phyloP scores from a whole-genome alignment of 208 protist genomes.

The Leishmania mexicana region DNA sequence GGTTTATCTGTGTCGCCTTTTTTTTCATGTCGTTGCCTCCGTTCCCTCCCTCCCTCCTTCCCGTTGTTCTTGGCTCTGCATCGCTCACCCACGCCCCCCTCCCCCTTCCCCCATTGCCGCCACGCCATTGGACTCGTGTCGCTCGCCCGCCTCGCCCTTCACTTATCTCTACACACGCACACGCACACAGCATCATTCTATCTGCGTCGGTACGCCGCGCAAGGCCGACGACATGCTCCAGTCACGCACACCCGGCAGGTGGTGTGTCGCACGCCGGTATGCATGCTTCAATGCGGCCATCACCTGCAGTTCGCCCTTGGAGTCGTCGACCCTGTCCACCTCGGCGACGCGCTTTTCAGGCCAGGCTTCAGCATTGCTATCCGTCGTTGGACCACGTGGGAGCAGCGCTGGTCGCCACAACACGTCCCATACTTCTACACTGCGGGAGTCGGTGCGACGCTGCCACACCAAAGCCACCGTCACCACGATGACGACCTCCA shows the following conservation, averaged over 20 bases:
- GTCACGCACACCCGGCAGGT: neutral
- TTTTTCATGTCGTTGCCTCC: neutral
- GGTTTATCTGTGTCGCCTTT: neutral
- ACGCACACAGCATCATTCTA: too few relatives aligned
- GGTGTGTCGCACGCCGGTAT: neutral
- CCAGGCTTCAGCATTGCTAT: neutral
- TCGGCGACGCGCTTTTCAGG: neutral
- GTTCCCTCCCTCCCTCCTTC: neutral
- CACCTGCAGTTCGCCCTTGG: neutral
- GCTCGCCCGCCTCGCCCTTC: neutral
- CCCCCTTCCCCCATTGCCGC: neutral
- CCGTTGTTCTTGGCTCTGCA: neutral
- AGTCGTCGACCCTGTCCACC: neutral
- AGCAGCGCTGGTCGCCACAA: neutral
- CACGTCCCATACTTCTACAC: neutral
- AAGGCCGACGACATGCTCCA: neutral
- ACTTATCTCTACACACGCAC: neutral
- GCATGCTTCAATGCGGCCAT: neutral
- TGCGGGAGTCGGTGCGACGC: neutral
- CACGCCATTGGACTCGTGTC: neutral
- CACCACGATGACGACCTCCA: neutral
- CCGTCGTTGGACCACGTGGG: neutral
- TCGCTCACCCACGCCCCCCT: neutral
- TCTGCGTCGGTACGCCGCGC: neutral
- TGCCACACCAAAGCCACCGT: conserved; percentile 2